Base-by-base conservation (phyloP, 768 basidiomycete species). In the Vararia minispora region DNA sequence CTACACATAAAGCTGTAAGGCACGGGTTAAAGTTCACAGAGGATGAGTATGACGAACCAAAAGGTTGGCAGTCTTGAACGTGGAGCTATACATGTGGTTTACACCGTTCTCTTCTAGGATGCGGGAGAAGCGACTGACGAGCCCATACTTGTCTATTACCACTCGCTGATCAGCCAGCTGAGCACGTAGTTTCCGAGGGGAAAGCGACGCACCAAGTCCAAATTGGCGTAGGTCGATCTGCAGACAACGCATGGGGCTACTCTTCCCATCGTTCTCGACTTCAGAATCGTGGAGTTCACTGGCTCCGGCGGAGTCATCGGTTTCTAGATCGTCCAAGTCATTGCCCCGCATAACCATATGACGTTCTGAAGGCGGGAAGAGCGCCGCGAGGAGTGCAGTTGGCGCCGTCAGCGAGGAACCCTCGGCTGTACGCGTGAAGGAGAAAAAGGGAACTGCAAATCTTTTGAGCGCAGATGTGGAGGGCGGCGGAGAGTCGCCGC, bases 391-490 rank as follows among this genome's bases (percentile, higher is more conserved):
- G 17, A 79, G 58, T 27, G 68, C 62, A 8, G 77, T 73, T 37
- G 82, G 80, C 3, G 84, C 75, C 2, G 82, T 83, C 36, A 89
- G 61, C 9, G 80, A 83, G 17, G 82, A 79, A 2, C 80, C 80
- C 55, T 87, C 85, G 16, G 66, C 58, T 5, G 84, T 85, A 43
- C 81, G 67, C 13, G 83, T 86, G 52, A 87, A 80, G 45, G 74
- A 81, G 58, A 87, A 77, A 60, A 89, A 87, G 3, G 82, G 75
- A n/a, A 78, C 66, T n/a, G n/a, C n/a, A n/a, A n/a, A n/a, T n/a
- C n/a, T n/a, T n/a, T n/a, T n/a, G n/a, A n/a, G n/a, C n/a, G n/a
- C n/a, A n/a, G n/a, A n/a, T n/a, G n/a, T n/a, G n/a, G n/a, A n/a
- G n/a, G 52, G 50, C 6, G 46, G 48, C 17, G 40, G 39, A 5